phyloP scores from a whole-genome alignment of 1,284 basidiomycete species.

The Volvariella volvacea region DNA sequence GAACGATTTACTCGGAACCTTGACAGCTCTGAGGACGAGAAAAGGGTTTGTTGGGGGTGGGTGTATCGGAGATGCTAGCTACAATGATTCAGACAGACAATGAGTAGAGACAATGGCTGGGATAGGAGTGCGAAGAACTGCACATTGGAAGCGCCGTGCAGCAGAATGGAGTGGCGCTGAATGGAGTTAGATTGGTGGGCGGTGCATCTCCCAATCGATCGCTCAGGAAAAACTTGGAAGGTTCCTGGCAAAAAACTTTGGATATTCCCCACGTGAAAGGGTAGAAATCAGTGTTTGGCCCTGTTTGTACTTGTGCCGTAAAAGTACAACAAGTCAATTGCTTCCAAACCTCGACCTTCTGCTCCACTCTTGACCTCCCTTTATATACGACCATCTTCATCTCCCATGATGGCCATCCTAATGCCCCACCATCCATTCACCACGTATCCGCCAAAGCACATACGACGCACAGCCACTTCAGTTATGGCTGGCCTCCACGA shows the following conservation, averaged over 20 bases:
- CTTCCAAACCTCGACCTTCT: conserved; percentile 37
- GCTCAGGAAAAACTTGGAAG: conserved; percentile 22
- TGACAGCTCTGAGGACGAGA: conserved; percentile 1
- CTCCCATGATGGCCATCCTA: conserved; percentile 29
- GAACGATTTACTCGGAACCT: conserved; percentile 1
- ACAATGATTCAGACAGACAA: neutral
- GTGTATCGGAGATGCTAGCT: conserved; percentile 4
- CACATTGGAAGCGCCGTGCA: neutral
- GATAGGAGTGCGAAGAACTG: conserved; percentile 1
- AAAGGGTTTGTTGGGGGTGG: conserved; percentile 5
- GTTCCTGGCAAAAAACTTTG: conserved; percentile 19
- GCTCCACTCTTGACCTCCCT: conserved; percentile 34
- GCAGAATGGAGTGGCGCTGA: neutral
- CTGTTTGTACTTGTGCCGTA: conserved; percentile 37
- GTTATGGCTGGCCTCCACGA: conserved; percentile 72
- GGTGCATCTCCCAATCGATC: conserved; percentile 24
- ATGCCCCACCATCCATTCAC: conserved; percentile 22
- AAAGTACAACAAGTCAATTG: conserved; percentile 35
- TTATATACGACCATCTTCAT: conserved; percentile 23
- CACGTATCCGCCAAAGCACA: conserved; percentile 36
- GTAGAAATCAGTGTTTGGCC: conserved; percentile 36
- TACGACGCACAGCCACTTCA: conserved; percentile 62
- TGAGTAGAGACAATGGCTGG: conserved; percentile 1
- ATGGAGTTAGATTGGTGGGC: conserved; percentile 27
- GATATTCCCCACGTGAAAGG: conserved; percentile 8